phyloP scores from a whole-genome alignment of 1,284 basidiomycete genomes.

The Cryptococcus sp. region DNA sequence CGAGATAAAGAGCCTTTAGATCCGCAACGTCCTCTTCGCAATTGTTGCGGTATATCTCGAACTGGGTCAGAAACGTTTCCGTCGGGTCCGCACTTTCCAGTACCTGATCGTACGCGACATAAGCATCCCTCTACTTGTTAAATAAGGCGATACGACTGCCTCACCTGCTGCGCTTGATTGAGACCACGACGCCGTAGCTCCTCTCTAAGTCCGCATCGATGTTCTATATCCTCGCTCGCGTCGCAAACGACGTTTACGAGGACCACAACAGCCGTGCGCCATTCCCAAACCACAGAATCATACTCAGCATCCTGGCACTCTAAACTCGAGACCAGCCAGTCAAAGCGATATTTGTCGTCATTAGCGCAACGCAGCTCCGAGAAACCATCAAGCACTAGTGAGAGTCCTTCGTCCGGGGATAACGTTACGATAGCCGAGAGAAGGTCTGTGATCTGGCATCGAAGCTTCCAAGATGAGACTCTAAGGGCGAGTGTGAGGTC shows the following conservation, averaged over 20 bases:
- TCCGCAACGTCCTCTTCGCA: slow-evolving; percentile 87
- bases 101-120: slow-evolving; percentile 55
- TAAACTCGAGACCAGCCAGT: slow-evolving; percentile 69
- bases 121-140: background rate
- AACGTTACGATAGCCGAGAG: slow-evolving; percentile 80
- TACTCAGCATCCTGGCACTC: slow-evolving; percentile 52
- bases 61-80: slow-evolving; percentile 68
- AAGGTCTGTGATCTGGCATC: slow-evolving; percentile 71
- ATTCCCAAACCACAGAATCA: slow-evolving; percentile 75
- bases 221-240: slow-evolving; percentile 73
- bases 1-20: slow-evolving; percentile 59
- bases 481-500: slow-evolving; percentile 73
- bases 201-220: slow-evolving; percentile 73
- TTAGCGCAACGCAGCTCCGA: slow-evolving; percentile 74
- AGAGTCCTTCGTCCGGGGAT: slow-evolving; percentile 69
- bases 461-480: slow-evolving; percentile 65
- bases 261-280: slow-evolving; percentile 71
- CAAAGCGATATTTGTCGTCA: slow-evolving; percentile 76
- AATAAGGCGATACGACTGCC: slow-evolving; percentile 42
- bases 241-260: slow-evolving; percentile 78
- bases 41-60: slow-evolving; percentile 80
- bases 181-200: slow-evolving; percentile 77
- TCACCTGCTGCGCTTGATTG: slow-evolving; percentile 77
- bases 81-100: slow-evolving; percentile 75
- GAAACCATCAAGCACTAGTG: slow-evolving; percentile 70